A percentile compares a stretch with the other conserved stretches of the same genome.
Conservation (phyloP, 371 early-diverging fungal genomes). For the Saksenaea vasiformis region DNA sequence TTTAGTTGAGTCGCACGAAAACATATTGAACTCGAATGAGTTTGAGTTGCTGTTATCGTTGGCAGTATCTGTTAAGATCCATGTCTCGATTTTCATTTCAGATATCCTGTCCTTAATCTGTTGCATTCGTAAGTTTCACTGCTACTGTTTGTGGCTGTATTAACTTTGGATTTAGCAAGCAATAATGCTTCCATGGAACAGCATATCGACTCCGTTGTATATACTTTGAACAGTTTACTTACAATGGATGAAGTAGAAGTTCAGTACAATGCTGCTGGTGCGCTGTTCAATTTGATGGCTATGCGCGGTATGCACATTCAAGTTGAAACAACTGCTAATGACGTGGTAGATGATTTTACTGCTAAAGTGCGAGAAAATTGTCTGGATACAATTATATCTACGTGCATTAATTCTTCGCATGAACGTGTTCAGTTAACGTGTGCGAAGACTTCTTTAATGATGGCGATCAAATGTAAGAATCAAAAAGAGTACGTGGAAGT, state of each 20-base stretch:
- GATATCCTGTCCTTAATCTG: slow-evolving; percentile 49
- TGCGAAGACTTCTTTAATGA: slow-evolving; percentile 37
- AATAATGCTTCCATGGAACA: slow-evolving; percentile 15
- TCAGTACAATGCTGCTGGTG: slow-evolving; percentile 49
- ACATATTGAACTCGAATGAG: slow-evolving; percentile 41
- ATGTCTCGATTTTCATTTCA: slow-evolving; percentile 40
- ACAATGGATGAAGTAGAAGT: slow-evolving; percentile 40
- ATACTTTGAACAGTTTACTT: slow-evolving; percentile 33
- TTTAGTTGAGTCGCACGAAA: slow-evolving; percentile 42
- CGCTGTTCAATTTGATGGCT: slow-evolving; percentile 48
- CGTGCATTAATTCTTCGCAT: slow-evolving; percentile 27
- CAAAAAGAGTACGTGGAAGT: background rate
- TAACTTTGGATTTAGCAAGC: slow-evolving; percentile 4
- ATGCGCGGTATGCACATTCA: slow-evolving; percentile 32
- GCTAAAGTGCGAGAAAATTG: slow-evolving; percentile 34
- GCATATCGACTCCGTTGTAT: slow-evolving; percentile 21
- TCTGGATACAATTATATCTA: slow-evolving; percentile 30
- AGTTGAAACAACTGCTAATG: background rate
- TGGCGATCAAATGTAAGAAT: slow-evolving; percentile 39
- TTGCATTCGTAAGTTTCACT: slow-evolving; percentile 38
- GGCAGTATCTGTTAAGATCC: slow-evolving; percentile 34
- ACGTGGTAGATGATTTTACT: slow-evolving; percentile 34
- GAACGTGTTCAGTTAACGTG: slow-evolving; percentile 46
- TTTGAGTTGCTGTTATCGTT: slow-evolving; percentile 40
- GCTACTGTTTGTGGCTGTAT: background rate